Conservation (phyloP, 2,329 filamentous ascomycete species). For the Alternaria dauci region DNA sequence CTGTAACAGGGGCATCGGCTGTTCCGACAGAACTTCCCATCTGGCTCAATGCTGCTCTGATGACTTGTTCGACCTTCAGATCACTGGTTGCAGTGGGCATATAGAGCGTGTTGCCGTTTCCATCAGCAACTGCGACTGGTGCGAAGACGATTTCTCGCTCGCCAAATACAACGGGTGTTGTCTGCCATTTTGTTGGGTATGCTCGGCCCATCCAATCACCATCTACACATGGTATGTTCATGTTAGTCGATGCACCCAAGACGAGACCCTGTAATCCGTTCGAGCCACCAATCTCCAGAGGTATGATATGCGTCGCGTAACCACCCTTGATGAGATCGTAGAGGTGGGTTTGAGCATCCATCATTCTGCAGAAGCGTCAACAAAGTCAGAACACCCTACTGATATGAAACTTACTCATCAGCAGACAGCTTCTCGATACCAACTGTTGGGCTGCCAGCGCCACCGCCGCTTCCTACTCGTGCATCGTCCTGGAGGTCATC, state of each 20-base stretch:
- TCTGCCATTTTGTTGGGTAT: slow-evolving; percentile 58
- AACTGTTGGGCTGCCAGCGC: slow-evolving; percentile 56
- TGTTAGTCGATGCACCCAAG: slow-evolving; percentile 49
- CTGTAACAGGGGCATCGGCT: slow-evolving; percentile 51
- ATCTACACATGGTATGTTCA: slow-evolving; percentile 56
- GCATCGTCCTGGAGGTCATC: slow-evolving; percentile 56
- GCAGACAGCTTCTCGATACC: slow-evolving; percentile 55
- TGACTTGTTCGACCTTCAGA: slow-evolving; percentile 51
- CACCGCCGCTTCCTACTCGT: slow-evolving; percentile 57
- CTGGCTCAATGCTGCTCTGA: slow-evolving; percentile 48
- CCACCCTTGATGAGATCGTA: slow-evolving; percentile 45
- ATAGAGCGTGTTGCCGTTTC: slow-evolving; percentile 53
- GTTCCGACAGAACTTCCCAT: slow-evolving; percentile 49
- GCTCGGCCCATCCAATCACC: slow-evolving; percentile 60
- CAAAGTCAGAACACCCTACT: background rate
- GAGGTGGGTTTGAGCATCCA: slow-evolving; percentile 49
- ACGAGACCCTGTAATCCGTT: slow-evolving; percentile 55
- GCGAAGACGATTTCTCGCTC: slow-evolving; percentile 52
- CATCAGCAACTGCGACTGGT: slow-evolving; percentile 52
- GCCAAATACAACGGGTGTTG: slow-evolving; percentile 54
- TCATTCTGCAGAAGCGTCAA: slow-evolving; percentile 37
- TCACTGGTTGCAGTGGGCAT: slow-evolving; percentile 50
- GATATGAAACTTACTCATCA: slow-evolving; percentile 46
- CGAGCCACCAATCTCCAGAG: slow-evolving; percentile 59
- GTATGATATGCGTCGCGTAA: slow-evolving; percentile 48